Evolutionary conservation across 1,284 basidiomycete species (phyloP).

Genomic region (Heterobasidion irregulare): DNA sequence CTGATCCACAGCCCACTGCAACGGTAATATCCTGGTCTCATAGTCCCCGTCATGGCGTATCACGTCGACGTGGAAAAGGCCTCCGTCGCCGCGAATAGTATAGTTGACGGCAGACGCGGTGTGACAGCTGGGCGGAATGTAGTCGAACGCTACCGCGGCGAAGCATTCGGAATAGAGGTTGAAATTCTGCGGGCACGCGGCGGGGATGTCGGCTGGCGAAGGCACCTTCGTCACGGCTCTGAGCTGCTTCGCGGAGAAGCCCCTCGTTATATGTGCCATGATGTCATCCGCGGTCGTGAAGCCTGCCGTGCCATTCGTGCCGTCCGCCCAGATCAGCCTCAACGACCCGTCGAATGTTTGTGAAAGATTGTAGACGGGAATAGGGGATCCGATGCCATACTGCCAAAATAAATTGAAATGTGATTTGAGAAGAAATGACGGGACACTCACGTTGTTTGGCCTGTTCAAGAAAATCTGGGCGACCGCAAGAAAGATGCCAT

Average conservation of each 20-base stretch:
- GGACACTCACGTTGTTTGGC: conserved; percentile 42
- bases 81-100: conserved; percentile 61
- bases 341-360: conserved; percentile 42
- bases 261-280: conserved; percentile 45
- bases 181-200: conserved; percentile 67
- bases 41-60: conserved; percentile 59
- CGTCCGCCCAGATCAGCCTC: conserved; percentile 58
- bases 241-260: conserved; percentile 37
- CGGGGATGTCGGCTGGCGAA: conserved; percentile 40
- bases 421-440: not conserved
- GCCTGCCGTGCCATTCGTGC: conserved; percentile 38
- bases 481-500: conserved; percentile 59
- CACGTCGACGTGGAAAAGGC: conserved; percentile 59
- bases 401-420: conserved; percentile 15
- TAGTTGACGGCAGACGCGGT: conserved; percentile 47
- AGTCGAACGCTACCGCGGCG: conserved; percentile 60
- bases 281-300: conserved; percentile 44
- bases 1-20: conserved; percentile 74
- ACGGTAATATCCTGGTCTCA: conserved; percentile 57
- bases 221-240: conserved; percentile 37
- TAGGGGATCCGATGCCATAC: conserved; percentile 58
- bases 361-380: conserved; percentile 40
- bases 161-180: conserved; percentile 64
- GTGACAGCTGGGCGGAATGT: conserved; percentile 34
- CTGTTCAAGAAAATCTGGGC: conserved; percentile 51